Evolutionary conservation across 2,329 filamentous ascomycete genomes (phyloP).

Genomic region (Colletotrichum eleusines): DNA sequence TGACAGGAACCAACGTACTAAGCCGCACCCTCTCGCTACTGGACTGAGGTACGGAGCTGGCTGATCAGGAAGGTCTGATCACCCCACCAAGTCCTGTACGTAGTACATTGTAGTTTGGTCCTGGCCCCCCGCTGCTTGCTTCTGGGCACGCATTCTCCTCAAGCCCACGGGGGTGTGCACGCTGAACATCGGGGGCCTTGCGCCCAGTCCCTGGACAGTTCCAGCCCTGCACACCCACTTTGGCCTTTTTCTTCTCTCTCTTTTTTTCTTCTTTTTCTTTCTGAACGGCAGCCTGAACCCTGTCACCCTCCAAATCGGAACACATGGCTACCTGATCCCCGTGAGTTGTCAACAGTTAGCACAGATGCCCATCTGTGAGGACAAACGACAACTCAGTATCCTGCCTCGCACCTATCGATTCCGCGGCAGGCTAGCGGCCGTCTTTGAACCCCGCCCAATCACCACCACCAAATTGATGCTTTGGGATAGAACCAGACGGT

Average conservation of each 20-base stretch:
- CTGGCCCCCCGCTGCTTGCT: not conserved
- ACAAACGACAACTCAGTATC: not conserved
- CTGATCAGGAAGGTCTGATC: conserved; percentile 8
- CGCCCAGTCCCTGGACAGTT: not conserved
- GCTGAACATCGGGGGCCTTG: conserved; percentile 9
- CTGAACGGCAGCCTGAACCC: conserved; percentile 2
- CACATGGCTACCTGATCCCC: conserved; percentile 9
- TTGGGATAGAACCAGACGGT: not conserved
- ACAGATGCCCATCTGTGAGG: conserved; percentile 2
- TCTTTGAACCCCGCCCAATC: not conserved
- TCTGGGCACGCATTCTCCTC: not conserved
- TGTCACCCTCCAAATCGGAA: conserved; percentile 15
- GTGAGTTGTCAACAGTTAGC: not conserved
- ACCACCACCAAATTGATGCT: not conserved
- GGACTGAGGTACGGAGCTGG: conserved; percentile 2
- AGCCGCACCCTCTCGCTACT: conserved; percentile 5
- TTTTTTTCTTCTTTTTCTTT: not conserved
- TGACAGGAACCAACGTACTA: not conserved
- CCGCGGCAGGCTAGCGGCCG: not conserved
- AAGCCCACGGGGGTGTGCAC: not conserved
- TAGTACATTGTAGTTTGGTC: no score
- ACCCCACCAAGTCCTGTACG: not conserved
- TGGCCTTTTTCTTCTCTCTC: not conserved
- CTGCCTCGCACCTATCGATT: not conserved
- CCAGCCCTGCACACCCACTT: conserved; percentile 15